A percentile compares a stretch with the other conserved stretches of the same genome.
Conservation (phyloP, 306 rosid species). For the Begonia fuchsioides region DNA sequence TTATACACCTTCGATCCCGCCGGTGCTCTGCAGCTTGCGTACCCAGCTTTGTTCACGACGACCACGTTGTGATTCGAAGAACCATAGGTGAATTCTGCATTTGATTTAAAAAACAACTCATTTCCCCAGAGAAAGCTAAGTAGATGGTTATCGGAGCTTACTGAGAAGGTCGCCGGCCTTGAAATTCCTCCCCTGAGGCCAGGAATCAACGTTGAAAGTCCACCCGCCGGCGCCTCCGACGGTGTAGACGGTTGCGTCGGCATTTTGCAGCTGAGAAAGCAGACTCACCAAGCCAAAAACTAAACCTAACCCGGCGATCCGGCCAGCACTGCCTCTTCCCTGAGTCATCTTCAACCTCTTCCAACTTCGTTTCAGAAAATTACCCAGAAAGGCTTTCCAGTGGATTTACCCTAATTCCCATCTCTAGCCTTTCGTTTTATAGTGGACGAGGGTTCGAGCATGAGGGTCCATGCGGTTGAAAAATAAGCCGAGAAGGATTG, state of each 20-base stretch:
- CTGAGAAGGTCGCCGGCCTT: constrained; percentile 40
- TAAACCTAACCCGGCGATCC: not conserved
- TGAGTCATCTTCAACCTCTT: constrained; percentile 5
- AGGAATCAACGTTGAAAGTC: constrained; percentile 30
- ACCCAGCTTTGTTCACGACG: constrained; percentile 29
- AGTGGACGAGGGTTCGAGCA: no score
- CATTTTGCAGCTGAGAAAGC: constrained; percentile 15
- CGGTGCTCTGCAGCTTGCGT: constrained; percentile 25
- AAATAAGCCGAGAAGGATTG: no score
- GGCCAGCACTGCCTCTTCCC: constrained; percentile 66
- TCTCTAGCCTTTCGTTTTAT: no score
- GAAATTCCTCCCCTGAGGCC: constrained; percentile 46
- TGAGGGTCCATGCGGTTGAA: no score
- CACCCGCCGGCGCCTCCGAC: constrained; percentile 50
- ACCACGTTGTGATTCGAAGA: constrained; percentile 44
- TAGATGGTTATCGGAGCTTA: constrained; percentile 13
- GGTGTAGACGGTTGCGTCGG: constrained; percentile 23
- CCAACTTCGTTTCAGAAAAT: not conserved
- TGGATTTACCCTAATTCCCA: no score
- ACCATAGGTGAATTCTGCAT: constrained; percentile 45
- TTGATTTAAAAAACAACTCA: not conserved
- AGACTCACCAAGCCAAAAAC: constrained; percentile 15
- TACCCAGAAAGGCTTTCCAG: not conserved
- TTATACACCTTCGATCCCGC: constrained; percentile 27
- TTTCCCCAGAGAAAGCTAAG: not conserved